Base-by-base conservation (phyloP, 345 rosid genomes). In the Moricandia moricandioides region DNA sequence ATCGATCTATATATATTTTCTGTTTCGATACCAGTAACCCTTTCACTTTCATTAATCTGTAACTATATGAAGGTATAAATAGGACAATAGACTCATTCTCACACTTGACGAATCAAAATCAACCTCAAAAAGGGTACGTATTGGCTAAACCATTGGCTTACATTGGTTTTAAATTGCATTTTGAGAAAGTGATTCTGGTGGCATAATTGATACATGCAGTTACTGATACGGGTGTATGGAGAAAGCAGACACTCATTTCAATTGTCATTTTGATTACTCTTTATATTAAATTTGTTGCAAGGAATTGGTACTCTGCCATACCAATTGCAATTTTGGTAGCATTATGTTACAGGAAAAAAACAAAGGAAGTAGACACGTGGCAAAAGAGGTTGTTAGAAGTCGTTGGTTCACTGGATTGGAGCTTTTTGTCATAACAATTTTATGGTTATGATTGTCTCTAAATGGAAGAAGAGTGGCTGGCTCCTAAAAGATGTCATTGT, bases 71-170 rank as follows among this genome's bases (percentile, higher is more conserved):
- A 72, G 99, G 93, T 71, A 73, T 92, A 67, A 73, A 74, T 75
- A 88, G 84, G 84, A 92, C 99, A 26, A 57, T 90, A 71, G 88
- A 89, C 56, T 92, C 99, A 3, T 94, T 83, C 75, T 70, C 99
- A 39, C 81, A 91, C 76, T 76, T 94, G 70, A 72, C 78, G 69
- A 90, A 86, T 83, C 91, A 83, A 63, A 79, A 67, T 31, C 87
- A 73, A 69, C 78, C 85, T 55, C 82, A 83, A 79, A 80, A 83
- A 83, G 96, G 84, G 62, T 92, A 88, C 84, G 51, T 45, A 45
- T 45, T 45, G 51, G 51, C 5, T 45, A 13, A 45, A 45, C 51
- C 51, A 45, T 45, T 45, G 14, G 7, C 5, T 45, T 45, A 17
- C 51, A 13, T n/a, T 13, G 5, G 51, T 45, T 45, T n/a, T n/a